Base-by-base conservation (phyloP, 192 early-diverging fungal genomes). In the Backusella liffmaniae region DNA sequence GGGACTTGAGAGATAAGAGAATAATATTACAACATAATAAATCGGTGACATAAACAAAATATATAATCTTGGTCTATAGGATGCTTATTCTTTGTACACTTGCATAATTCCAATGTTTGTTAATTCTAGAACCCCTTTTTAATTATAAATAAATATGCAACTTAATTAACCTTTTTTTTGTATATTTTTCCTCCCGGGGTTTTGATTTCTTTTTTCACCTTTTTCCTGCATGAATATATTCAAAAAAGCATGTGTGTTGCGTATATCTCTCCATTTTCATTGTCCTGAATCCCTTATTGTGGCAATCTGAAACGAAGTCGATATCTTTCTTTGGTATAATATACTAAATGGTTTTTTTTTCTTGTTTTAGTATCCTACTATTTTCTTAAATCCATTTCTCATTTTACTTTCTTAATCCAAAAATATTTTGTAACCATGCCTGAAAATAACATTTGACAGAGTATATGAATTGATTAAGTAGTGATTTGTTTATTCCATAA, bases 141-240 rank as follows among this genome's bases (percentile, higher is more conserved):
- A 59, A 62, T 62, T 62, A 62, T 62, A 62, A 62, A 62, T 62
- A 29, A 62, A 62, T 62, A 62, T 62, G 56, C 12, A 62, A 4
- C 23, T 62, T 62, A 62, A 62, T 62, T 29, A 62, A 62, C 21
- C n/a, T 23, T 56, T 56, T 53, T 26, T n/a, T n/a, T 53, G n/a
- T n/a, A 7, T 53, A 39, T 49, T 5, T 21, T 49, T 49, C 46
- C 56, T 29, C 21, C 56, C 56, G 56, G 56, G 56, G 9, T 62
- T 62, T 62, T 62, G 56, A 62, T 62, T 62, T 62, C 9, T 21
- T 62, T 49, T 49, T 44, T 5, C 3, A 41, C 42, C 18, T 4
- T n/a, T 62, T 26, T 26, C 56, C 56, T 62, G 56, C 56, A 62
- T 59, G 26, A 62, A 29, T 12, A 8, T 29, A 23, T 3, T 62